Evolutionary conservation across 2,329 filamentous ascomycete genomes (phyloP).

Genomic region (Lomentospora prolificans): DNA sequence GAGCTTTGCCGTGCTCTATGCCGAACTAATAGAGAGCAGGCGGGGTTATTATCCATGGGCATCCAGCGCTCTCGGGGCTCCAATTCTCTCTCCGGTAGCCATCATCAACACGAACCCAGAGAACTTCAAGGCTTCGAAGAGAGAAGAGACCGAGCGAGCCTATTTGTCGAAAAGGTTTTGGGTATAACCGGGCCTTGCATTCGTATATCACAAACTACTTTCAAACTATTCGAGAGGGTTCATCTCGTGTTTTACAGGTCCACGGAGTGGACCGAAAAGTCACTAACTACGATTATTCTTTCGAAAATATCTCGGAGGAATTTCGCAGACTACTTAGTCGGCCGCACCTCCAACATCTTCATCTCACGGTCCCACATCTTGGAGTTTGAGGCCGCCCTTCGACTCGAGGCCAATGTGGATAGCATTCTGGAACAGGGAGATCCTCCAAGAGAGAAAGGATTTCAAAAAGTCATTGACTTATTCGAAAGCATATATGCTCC

Average conservation of each 20-base stretch:
- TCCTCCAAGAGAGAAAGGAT: conserved; percentile 52
- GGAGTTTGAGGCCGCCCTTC: conserved; percentile 81
- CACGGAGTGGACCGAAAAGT: conserved; percentile 96
- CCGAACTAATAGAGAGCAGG: conserved; percentile 64
- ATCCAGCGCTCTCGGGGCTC: not conserved
- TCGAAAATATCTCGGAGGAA: conserved; percentile 80
- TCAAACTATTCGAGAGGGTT: conserved; percentile 84
- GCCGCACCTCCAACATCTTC: conserved; percentile 83
- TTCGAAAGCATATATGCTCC: conserved; percentile 68
- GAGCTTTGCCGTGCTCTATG: conserved; percentile 68
- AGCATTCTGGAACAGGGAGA: conserved; percentile 72
- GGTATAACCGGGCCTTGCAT: conserved; percentile 74
- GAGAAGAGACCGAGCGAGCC: conserved; percentile 55
- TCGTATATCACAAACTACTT: conserved; percentile 59
- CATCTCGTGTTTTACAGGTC: conserved; percentile 95
- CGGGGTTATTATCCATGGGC: conserved; percentile 60
- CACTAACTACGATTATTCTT: conserved; percentile 85
- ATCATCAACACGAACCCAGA: conserved; percentile 22
- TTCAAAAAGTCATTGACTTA: conserved; percentile 58
- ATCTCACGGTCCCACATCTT: conserved; percentile 62
- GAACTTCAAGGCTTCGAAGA: too few relatives aligned
- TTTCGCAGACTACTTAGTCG: conserved; percentile 86
- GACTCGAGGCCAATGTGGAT: conserved; percentile 74
- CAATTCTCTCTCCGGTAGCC: conserved; percentile 18
- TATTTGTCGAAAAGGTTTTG: conserved; percentile 66